These are phyloP conservation scores for Zygotorulaspora chibaensis DNA, from an alignment of 805 yeast species.

Conservation along the genomic window DNA sequence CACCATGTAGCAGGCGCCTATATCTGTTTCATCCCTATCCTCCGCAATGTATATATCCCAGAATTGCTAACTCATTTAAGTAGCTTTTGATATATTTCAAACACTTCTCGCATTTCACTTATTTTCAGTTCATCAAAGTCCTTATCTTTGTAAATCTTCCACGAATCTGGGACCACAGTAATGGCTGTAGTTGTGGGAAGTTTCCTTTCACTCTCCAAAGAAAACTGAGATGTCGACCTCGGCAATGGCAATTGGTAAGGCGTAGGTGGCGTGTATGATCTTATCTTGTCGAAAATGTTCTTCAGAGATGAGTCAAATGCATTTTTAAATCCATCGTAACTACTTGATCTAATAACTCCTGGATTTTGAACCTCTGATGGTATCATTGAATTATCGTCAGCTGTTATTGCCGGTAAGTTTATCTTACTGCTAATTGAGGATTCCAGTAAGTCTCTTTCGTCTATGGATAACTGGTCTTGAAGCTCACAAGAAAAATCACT, in stretches of 20 bases:
- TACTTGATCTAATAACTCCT: slow-evolving; percentile 19
- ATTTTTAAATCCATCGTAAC: slow-evolving; percentile 29
- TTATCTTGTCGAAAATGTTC: slow-evolving; percentile 30
- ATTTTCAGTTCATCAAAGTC: slow-evolving; percentile 32
- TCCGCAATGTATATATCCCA: neutral
- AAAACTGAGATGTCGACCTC: slow-evolving; percentile 18
- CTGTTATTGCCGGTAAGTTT: slow-evolving; percentile 15
- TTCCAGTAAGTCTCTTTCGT: slow-evolving; percentile 17
- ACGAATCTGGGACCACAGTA: slow-evolving; percentile 15
- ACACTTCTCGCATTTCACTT: slow-evolving; percentile 26
- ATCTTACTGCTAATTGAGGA: slow-evolving; percentile 22
- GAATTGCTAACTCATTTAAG: slow-evolving; percentile 4
- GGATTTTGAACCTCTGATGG: slow-evolving; percentile 12
- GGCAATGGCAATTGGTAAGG: slow-evolving; percentile 16
- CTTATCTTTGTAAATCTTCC: slow-evolving; percentile 22
- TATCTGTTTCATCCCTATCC: neutral
- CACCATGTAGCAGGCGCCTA: slow-evolving; percentile 6
- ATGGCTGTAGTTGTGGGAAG: slow-evolving; percentile 4
- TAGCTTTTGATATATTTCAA: slow-evolving; percentile 30
- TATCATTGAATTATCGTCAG: neutral
- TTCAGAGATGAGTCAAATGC: slow-evolving; percentile 31
- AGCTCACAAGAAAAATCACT: slow-evolving; percentile 23
- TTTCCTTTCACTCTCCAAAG: slow-evolving; percentile 14
- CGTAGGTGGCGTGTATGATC: slow-evolving; percentile 31
- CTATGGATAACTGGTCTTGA: slow-evolving; percentile 14